Base-by-base conservation (phyloP, 257 asterid species). In the Solanum pimpinellifolium region DNA sequence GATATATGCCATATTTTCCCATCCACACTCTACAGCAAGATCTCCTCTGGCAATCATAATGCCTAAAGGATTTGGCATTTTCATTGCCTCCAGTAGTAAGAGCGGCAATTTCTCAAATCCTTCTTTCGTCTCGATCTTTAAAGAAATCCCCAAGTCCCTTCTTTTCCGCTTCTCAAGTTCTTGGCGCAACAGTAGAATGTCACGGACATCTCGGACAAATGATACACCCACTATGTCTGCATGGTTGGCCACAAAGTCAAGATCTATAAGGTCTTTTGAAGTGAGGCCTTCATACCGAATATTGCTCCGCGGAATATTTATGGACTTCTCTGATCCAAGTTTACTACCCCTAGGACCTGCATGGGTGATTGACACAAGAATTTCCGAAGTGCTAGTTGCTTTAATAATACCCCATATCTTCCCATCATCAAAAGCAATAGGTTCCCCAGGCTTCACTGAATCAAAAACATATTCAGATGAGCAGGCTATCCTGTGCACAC, bases 31-130 rank as follows among this genome's bases (percentile, higher is more conserved):
- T 86, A 94, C 98, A 7, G 98, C 98, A 33, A 94, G 98, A 90
- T 94, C 98, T 33, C 98, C 98, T 91, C 98, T 90, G 66, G 98
- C 98, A 68, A 94, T 92, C 98, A 94, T 94, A 83, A 94, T 93
- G 8, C 98, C 96, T 60, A 94, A 86, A 20, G 94, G 95, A 72
- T 94, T 94, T 18, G 91, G 85, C 76, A 78, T 90, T 89, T 92
- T 94, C 96, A 94, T 92, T 12, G 95, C 94, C 91, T 94, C 98
- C 66, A 94, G 85, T 66, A 94, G 83, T 81, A 94, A 82, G 52
- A 93, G 90, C 0, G 98, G 96, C 86, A 94, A 68, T 39, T 92
- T 94, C 92, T 93, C 94, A 42, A 92, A 89, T 83, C 95, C 98
- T 66, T 94, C 94, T 88, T 86, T 92, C 6, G 98, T 94, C 92